Conservation (phyloP, 2,329 filamentous ascomycete genomes). For the Clarireedia homoeocarpa region DNA sequence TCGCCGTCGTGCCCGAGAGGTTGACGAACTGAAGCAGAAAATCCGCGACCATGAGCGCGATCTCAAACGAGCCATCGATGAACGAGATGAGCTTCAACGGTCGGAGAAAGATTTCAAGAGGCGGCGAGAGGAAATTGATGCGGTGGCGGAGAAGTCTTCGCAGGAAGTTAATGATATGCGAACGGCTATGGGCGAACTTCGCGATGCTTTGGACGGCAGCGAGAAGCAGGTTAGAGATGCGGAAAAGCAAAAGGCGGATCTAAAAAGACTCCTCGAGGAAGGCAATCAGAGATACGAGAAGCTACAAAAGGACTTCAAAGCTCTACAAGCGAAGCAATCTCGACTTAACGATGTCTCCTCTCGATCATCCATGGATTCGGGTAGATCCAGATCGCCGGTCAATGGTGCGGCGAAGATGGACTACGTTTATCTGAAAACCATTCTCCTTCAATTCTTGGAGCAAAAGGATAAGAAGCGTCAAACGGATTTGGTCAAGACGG, state of each 20-base stretch:
- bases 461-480: slow-evolving; percentile 71
- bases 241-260: slow-evolving; percentile 72
- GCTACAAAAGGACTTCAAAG: slow-evolving; percentile 58
- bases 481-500: slow-evolving; percentile 63
- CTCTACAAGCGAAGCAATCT: slow-evolving; percentile 38
- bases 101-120: slow-evolving; percentile 67
- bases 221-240: slow-evolving; percentile 78
- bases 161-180: slow-evolving; percentile 71
- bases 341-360: slow-evolving; percentile 26
- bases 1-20: slow-evolving; percentile 69
- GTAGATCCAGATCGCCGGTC: slow-evolving; percentile 22
- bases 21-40: slow-evolving; percentile 75
- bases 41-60: slow-evolving; percentile 76
- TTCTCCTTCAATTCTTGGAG: slow-evolving; percentile 73
- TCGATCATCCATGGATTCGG: slow-evolving; percentile 29
- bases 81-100: slow-evolving; percentile 70
- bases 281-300: slow-evolving; percentile 71
- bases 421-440: slow-evolving; percentile 64
- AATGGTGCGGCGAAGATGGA: slow-evolving; percentile 22
- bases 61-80: slow-evolving; percentile 60
- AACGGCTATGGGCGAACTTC: slow-evolving; percentile 67
- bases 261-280: slow-evolving; percentile 72
- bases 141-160: slow-evolving; percentile 56
- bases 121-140: slow-evolving; percentile 69
- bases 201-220: slow-evolving; percentile 75